A percentile compares a stretch with the other conserved stretches of the same genome.
Evolutionary conservation across 2,329 filamentous ascomycete genomes (phyloP).

Genomic region (Triangularia verruculosa): DNA sequence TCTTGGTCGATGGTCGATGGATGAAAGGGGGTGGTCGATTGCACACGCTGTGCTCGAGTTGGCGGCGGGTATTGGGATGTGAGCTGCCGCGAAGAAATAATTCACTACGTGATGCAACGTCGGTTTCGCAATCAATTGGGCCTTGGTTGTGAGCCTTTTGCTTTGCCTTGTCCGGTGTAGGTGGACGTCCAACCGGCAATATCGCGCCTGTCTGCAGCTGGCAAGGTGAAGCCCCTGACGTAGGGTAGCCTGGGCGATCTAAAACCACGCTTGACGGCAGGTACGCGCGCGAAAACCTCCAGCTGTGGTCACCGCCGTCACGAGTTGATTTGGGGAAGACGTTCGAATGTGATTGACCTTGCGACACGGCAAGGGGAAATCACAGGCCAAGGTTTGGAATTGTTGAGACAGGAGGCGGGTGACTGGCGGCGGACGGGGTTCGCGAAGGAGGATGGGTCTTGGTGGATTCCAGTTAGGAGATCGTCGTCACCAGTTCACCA

Average conservation of each 20-base stretch:
- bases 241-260: background rate
- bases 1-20: background rate
- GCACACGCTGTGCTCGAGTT: background rate
- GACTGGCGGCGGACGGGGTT: background rate
- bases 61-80: conserved; percentile 3
- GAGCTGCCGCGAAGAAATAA: conserved; percentile 11
- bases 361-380: background rate
- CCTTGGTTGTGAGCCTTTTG: background rate
- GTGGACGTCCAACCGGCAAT: background rate
- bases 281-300: background rate
- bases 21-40: too few species aligned
- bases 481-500: conserved; percentile 4
- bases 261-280: background rate
- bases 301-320: background rate
- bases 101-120: conserved; percentile 4
- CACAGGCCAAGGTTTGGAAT: background rate
- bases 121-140: background rate
- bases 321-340: background rate
- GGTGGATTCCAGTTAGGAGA: conserved; percentile 6
- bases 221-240: conserved; percentile 3
- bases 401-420: conserved; percentile 4
- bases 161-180: background rate
- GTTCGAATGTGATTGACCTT: background rate
- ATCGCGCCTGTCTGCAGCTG: conserved; percentile 5
- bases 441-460: background rate